phyloP scores from a whole-genome alignment of 345 rosid species.

The Tarenaya hassleriana region DNA sequence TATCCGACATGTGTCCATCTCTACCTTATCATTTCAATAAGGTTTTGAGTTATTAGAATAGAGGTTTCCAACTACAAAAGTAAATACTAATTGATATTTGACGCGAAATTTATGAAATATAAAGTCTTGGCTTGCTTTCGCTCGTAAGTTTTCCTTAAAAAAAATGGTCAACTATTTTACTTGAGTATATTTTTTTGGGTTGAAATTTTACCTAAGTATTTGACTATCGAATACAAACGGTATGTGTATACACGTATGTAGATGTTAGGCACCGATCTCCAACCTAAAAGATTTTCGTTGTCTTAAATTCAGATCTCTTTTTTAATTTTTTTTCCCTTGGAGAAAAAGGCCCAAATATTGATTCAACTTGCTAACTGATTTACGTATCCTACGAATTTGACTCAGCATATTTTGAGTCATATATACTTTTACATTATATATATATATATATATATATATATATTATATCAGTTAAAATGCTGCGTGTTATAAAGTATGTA shows the following conservation, averaged over 20 bases:
- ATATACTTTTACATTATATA: background rate
- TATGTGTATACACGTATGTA: conserved; percentile 10
- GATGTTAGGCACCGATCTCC: conserved; percentile 19
- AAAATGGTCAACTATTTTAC: conserved; percentile 4
- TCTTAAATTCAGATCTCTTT: too few relatives aligned
- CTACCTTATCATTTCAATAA: too few relatives aligned
- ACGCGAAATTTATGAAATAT: too few relatives aligned
- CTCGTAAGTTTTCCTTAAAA: background rate
- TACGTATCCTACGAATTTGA: conserved; percentile 4
- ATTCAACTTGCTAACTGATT: background rate
- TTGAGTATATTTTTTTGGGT: conserved; percentile 8
- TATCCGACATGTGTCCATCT: too few relatives aligned
- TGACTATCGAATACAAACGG: conserved; percentile 7
- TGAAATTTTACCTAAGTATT: conserved; percentile 9
- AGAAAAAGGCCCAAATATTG: too few relatives aligned
- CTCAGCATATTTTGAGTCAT: background rate
- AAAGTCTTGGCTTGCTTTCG: too few relatives aligned
- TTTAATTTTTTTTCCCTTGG: too few relatives aligned
- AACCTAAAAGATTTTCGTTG: too few relatives aligned
- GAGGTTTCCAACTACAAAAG: background rate
- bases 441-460: background rate
- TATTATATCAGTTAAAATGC: too few relatives aligned
- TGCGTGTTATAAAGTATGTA: too few relatives aligned
- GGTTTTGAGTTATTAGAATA: too few relatives aligned
- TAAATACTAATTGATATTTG: too few relatives aligned